phyloP scores from a whole-genome alignment of 2,329 filamentous ascomycete genomes.

The Cordyceps militaris region DNA sequence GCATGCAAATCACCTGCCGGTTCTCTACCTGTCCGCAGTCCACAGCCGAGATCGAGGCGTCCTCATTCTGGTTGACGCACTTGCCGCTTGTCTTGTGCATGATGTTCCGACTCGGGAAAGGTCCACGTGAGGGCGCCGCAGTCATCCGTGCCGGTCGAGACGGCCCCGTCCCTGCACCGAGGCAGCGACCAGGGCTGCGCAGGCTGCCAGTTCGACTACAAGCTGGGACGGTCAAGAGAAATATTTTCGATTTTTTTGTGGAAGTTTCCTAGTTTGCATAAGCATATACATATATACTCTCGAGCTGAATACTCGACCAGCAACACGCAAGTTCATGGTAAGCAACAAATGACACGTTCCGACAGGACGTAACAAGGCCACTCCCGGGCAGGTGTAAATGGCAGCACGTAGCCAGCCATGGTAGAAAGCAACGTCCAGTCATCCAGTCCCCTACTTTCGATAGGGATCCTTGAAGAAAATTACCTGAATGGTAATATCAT shows the following conservation, averaged over 20 bases:
- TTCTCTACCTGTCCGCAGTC: slow-evolving; percentile 29
- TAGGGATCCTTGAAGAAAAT: slow-evolving; percentile 48
- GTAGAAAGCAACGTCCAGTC: background rate
- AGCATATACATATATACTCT: no score
- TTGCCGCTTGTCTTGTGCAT: slow-evolving; percentile 22
- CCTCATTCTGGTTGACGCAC: slow-evolving; percentile 31
- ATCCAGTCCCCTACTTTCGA: background rate
- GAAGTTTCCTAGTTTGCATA: no score
- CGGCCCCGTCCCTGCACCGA: slow-evolving; percentile 16
- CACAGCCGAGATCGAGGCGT: slow-evolving; percentile 17
- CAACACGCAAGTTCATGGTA: background rate
- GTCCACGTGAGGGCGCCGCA: slow-evolving; percentile 25
- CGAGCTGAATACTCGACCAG: background rate
- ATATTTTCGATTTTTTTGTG: no score
- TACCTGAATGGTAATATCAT: slow-evolving; percentile 79
- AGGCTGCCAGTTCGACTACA: slow-evolving; percentile 23
- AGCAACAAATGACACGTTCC: background rate
- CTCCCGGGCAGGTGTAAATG: background rate
- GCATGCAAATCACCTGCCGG: slow-evolving; percentile 37
- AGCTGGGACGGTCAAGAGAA: no score
- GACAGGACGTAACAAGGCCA: background rate
- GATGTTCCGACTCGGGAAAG: slow-evolving; percentile 35
- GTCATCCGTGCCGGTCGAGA: background rate
- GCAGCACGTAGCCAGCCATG: background rate
- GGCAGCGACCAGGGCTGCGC: slow-evolving; percentile 23